Conservation (phyloP, 257 asterid species). For the Agastache rugosa region DNA sequence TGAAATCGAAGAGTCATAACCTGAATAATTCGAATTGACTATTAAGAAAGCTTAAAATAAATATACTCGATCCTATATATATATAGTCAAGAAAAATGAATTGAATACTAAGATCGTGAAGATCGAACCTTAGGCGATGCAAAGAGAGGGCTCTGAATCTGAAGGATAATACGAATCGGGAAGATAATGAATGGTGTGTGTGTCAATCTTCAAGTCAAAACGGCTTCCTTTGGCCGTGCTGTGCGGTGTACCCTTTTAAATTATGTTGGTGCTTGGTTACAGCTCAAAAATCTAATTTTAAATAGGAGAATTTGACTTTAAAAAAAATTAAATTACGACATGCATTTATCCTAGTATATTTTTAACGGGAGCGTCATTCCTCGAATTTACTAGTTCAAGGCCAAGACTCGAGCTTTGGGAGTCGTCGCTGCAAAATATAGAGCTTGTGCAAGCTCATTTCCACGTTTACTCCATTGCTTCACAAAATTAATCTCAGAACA, state of each 20-base stretch:
- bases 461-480: neutral
- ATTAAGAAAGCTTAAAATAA: too few species aligned
- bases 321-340: too few species aligned
- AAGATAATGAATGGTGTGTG: neutral
- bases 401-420: neutral
- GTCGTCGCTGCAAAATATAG: conserved; percentile 2
- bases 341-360: too few species aligned
- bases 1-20: neutral
- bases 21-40: too few species aligned
- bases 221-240: neutral
- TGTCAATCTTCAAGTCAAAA: neutral
- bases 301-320: too few species aligned
- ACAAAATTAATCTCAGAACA: neutral
- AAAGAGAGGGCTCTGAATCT: neutral
- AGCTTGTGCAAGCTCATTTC: neutral
- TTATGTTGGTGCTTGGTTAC: too few species aligned
- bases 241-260: neutral
- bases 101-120: neutral
- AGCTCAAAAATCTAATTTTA: too few species aligned
- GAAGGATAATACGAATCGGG: neutral
- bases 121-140: conserved; percentile 2
- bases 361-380: neutral
- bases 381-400: neutral
- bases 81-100: neutral
- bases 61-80: too few species aligned